Evolutionary conservation across 2,329 filamentous ascomycete genomes (phyloP).

Genomic region (Scedosporium minutisporum): DNA sequence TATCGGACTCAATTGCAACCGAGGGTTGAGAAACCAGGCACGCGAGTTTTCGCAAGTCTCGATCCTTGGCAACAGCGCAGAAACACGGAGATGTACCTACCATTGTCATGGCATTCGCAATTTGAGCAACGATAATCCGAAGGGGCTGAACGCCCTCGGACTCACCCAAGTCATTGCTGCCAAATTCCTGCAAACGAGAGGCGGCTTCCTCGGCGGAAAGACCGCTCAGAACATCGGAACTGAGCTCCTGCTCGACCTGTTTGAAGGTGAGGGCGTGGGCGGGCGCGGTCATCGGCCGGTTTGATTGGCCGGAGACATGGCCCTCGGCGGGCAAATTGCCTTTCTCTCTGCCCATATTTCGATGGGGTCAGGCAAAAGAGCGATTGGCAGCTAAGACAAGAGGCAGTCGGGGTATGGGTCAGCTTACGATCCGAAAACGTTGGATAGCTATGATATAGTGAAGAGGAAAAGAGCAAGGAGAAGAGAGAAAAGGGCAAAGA

Average conservation of each 20-base stretch:
- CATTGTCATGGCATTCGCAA: constrained; percentile 51
- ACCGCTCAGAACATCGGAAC: constrained; percentile 42
- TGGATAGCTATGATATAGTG: background rate
- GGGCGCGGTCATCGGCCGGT: constrained; percentile 36
- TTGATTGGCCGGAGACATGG: constrained; percentile 25
- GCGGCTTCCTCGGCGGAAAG: constrained; percentile 41
- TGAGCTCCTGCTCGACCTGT: constrained; percentile 41
- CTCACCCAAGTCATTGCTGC: constrained; percentile 46
- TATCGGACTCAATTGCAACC: too few relatives aligned
- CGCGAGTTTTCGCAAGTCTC: too few relatives aligned
- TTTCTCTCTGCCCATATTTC: constrained; percentile 5
- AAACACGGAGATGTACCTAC: constrained; percentile 15
- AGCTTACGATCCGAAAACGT: background rate
- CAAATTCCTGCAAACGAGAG: constrained; percentile 40
- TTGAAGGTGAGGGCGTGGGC: constrained; percentile 45
- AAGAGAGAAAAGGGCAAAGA: background rate
- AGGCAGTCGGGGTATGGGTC: background rate
- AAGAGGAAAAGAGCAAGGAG: background rate
- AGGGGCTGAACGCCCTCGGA: constrained; percentile 38
- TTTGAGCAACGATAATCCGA: constrained; percentile 48
- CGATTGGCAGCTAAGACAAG: background rate
- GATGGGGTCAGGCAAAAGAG: background rate
- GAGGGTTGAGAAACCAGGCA: too few relatives aligned
- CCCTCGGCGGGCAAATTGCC: background rate
- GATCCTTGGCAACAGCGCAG: background rate